Evolutionary conservation across 805 yeast genomes (phyloP).

Genomic region (Wickerhamomyces pijperi): DNA sequence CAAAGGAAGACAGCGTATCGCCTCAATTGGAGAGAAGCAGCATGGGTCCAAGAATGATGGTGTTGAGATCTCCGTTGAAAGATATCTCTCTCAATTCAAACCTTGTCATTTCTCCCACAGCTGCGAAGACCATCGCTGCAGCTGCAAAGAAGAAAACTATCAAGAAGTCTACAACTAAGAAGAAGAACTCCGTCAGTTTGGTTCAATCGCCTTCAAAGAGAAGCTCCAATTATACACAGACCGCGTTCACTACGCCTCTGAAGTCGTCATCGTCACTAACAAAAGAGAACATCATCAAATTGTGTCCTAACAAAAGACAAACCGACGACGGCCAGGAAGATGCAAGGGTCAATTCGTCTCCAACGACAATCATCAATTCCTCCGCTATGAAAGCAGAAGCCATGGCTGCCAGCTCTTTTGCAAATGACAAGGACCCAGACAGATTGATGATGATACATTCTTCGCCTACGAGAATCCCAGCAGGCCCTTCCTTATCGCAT

Average conservation of each 20-base stretch:
- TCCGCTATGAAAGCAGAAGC: slow-evolving; percentile 14
- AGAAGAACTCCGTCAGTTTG: not conserved
- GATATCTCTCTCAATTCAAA: not conserved
- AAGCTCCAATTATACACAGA: not conserved
- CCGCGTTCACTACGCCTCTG: not conserved
- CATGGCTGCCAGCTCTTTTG: too few relatives aligned
- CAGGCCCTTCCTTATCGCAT: too few relatives aligned
- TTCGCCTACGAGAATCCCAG: too few relatives aligned
- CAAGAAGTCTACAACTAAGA: too few relatives aligned
- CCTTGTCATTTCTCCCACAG: not conserved
- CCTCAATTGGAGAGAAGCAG: too few relatives aligned
- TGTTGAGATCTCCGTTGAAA: not conserved
- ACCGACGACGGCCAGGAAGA: not conserved
- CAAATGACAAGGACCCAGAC: too few relatives aligned
- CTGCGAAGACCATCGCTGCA: not conserved
- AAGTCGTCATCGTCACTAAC: not conserved
- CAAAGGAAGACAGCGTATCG: too few relatives aligned
- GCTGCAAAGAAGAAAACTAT: not conserved
- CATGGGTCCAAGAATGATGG: too few relatives aligned
- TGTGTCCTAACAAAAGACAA: not conserved
- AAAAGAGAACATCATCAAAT: not conserved
- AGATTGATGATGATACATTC: too few relatives aligned
- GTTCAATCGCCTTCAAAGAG: not conserved
- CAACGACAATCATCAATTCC: slow-evolving; percentile 19
- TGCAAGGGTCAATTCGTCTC: slow-evolving; percentile 14